A percentile compares a stretch with the other conserved stretches of the same genome.
These are phyloP conservation scores for Pichia sp. DNA, from an alignment of 1,139 yeast species.

Conservation along the genomic window DNA sequence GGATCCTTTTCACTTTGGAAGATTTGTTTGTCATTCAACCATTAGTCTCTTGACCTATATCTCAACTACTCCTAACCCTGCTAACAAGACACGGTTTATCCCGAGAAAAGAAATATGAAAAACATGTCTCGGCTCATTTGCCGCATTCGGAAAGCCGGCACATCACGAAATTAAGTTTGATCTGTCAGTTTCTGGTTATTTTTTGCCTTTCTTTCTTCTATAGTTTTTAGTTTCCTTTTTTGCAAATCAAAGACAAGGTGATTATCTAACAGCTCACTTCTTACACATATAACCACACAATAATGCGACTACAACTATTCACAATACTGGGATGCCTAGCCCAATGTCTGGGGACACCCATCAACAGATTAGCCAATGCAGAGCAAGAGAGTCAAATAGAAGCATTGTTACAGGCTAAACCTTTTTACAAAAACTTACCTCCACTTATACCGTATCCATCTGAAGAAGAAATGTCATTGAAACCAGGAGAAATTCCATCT, in stretches of 20 bases:
- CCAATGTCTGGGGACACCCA: no score
- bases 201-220: not conserved
- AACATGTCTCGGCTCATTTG: not conserved
- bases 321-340: not conserved
- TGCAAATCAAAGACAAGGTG: no score
- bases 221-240: no score
- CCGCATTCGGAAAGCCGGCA: conserved; percentile 1
- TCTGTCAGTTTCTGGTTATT: not conserved
- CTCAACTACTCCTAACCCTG: no score
- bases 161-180: not conserved
- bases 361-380: not conserved
- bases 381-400: conserved; percentile 2
- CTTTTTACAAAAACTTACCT: conserved; percentile 24
- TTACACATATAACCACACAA: no score
- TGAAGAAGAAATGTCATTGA: conserved; percentile 29
- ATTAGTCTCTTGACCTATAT: no score
- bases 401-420: conserved; percentile 4
- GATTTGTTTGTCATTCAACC: not conserved
- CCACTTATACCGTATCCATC: conserved; percentile 25
- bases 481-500: conserved; percentile 62
- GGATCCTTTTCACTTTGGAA: not conserved
- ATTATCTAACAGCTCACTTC: no score
- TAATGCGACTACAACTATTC: not conserved
- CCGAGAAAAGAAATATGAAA: not conserved
- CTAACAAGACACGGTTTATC: not conserved